A percentile compares a stretch with the other conserved stretches of the same genome.
phyloP scores from a whole-genome alignment of 225 moss, liverwort and hornwort species.

The Lunularia cruciata region DNA sequence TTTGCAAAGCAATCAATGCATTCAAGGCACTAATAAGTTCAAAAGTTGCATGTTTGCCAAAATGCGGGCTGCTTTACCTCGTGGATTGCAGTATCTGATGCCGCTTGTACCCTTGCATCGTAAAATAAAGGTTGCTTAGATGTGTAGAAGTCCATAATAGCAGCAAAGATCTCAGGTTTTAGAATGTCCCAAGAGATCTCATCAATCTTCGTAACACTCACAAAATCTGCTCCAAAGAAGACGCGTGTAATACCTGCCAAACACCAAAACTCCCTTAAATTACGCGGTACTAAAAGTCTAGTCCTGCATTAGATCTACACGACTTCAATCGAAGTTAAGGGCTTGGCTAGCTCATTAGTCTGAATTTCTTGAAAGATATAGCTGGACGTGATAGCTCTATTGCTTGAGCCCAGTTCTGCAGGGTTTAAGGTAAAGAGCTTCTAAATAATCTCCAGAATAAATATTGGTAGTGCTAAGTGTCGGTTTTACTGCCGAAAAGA shows the following conservation, averaged over 20 bases:
- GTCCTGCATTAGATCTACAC: too few species aligned
- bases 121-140: constrained; percentile 76
- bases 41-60: not conserved
- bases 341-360: too few species aligned
- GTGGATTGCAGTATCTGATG: constrained; percentile 83
- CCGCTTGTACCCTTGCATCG: constrained; percentile 60
- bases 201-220: constrained; percentile 85
- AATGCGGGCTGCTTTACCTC: constrained; percentile 39
- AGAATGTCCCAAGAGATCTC: constrained; percentile 77
- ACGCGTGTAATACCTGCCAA: constrained; percentile 77
- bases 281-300: too few species aligned
- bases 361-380: too few species aligned
- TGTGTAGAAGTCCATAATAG: constrained; percentile 96
- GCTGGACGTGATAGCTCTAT: too few species aligned
- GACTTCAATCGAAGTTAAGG: too few species aligned
- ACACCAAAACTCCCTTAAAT: constrained; percentile 1
- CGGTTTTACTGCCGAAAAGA: too few species aligned
- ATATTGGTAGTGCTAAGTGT: too few species aligned
- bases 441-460: too few species aligned
- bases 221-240: constrained; percentile 86
- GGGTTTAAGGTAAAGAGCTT: too few species aligned
- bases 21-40: not conserved
- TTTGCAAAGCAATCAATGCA: too few species aligned
- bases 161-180: constrained; percentile 87
- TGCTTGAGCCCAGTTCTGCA: too few species aligned